Evolutionary conservation across 306 rosid species (phyloP).

Genomic region (Lathyrus aphaca): DNA sequence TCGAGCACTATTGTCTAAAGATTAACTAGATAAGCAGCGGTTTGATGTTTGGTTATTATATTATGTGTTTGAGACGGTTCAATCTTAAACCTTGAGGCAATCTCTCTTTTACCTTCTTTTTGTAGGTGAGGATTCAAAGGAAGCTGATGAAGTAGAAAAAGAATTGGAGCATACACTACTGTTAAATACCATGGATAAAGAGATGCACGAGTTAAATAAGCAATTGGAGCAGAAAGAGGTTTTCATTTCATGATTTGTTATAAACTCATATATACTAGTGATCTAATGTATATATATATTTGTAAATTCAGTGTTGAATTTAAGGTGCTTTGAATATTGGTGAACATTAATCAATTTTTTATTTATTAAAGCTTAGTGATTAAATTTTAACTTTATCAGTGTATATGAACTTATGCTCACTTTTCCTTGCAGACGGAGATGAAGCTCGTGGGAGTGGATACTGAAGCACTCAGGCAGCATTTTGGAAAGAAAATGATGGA

Average conservation of each 20-base stretch:
- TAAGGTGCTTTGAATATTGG: not conserved
- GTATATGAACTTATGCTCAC: slow-evolving; percentile 18
- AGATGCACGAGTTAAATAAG: slow-evolving; percentile 73
- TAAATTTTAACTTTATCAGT: slow-evolving; percentile 31
- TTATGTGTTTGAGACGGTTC: slow-evolving; percentile 25
- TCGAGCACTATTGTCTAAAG: not conserved
- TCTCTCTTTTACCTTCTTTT: slow-evolving; percentile 22
- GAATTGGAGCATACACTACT: slow-evolving; percentile 72
- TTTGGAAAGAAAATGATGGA: slow-evolving; percentile 72
- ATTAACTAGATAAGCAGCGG: slow-evolving; percentile 14
- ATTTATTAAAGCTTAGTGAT: slow-evolving; percentile 18
- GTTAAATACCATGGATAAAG: slow-evolving; percentile 74
- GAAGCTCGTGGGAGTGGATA: slow-evolving; percentile 61
- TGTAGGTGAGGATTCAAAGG: slow-evolving; percentile 58
- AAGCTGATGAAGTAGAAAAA: slow-evolving; percentile 62
- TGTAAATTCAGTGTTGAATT: slow-evolving; percentile 14
- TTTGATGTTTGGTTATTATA: slow-evolving; percentile 12
- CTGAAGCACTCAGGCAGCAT: slow-evolving; percentile 66
- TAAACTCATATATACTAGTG: slow-evolving; percentile 7
- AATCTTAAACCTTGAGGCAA: slow-evolving; percentile 38
- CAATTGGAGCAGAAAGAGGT: slow-evolving; percentile 90
- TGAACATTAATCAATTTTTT: slow-evolving; percentile 16
- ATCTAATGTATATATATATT: slow-evolving; percentile 21
- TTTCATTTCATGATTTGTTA: slow-evolving; percentile 31
- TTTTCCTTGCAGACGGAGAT: slow-evolving; percentile 67